Evolutionary conservation across 768 basidiomycete species (phyloP), one percentile per base, ranked within the genome.

Genomic region (Cytidiella melzeri): DNA sequence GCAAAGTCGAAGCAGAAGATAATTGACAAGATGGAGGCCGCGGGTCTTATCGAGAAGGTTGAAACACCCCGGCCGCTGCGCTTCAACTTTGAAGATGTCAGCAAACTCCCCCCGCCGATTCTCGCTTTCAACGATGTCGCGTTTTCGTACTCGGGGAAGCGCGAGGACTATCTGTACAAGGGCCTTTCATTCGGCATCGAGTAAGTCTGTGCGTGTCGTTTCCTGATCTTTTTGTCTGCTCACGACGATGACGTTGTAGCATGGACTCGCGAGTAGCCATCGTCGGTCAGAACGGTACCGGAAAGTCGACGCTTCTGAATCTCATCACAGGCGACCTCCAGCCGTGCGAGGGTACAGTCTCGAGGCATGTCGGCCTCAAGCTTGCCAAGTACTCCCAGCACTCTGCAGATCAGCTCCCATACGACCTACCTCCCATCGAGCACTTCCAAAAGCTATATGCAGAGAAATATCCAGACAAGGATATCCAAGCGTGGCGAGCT

Each of bases 11-110:
- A 99, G 68, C 95, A 99, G 69, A 99, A 99, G 80, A 98, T 99
- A 55, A 95, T 99, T 69, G 95, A 99, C 77, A 99, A 99, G 81
- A 99, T 99, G 95, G 96, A 99, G 75, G 95, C 95, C 23, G 95
- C 94, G 12, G 95, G 95, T 54, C 77, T 99, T 38, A 78, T 99
- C 63, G 92, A 99, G 69, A 92, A 92, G 71, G 72, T 96, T 51
- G 92, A 94, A 63, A 65, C 66, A 3, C 75, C 77, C 28, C 82
- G 79, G 58, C 80, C 80, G 13, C 74, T 99, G 27, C 75, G 81
- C 44, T 99, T 98, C 80, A 85, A 95, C 77, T 99, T 98, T 61
- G 95, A 98, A 68, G 92, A 95, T 59, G 81, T 97, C 55, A 75
- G 78, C 59, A 93, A 85, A 68, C 81, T 99, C 6, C 95, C 95